These are phyloP conservation scores for Botrytis medusae DNA, from an alignment of 2,329 filamentous ascomycete genomes.

Conservation along the genomic window DNA sequence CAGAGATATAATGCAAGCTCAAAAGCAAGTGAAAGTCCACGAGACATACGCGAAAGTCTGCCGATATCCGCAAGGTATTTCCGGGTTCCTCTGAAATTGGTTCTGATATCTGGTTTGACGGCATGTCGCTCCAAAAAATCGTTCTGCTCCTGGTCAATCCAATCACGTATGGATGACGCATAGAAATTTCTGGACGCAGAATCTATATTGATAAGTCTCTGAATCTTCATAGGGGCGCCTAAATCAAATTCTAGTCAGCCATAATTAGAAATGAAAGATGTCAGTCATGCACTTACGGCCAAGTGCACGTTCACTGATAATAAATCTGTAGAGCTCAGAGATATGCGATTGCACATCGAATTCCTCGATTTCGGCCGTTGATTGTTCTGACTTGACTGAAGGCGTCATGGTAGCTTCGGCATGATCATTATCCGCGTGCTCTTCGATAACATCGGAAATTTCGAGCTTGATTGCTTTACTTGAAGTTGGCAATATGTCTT, in stretches of 20 bases:
- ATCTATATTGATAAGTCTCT: not conserved
- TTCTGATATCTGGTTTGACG: not conserved
- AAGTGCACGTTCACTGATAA: not conserved
- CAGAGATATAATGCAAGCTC: not conserved
- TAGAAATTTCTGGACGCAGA: not conserved
- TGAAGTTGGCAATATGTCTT: not conserved
- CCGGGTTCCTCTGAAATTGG: not conserved
- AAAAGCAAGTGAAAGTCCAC: not conserved
- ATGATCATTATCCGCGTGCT: not conserved
- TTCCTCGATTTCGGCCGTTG: not conserved
- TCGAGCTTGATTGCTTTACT: conserved; percentile 5
- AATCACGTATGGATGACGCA: not conserved
- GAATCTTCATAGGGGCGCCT: not conserved
- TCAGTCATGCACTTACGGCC: not conserved
- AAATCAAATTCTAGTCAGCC: not conserved
- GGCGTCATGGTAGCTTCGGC: not conserved
- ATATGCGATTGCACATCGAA: not conserved
- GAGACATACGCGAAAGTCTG: not conserved
- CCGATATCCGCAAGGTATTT: not conserved
- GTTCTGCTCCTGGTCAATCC: not conserved
- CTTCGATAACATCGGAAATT: not conserved
- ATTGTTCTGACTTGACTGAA: not conserved
- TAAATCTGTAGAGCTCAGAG: not conserved
- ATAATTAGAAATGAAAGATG: not conserved
- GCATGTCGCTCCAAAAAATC: not conserved